phyloP scores from a whole-genome alignment of 306 rosid species.

The Aeschynomene evenia region DNA sequence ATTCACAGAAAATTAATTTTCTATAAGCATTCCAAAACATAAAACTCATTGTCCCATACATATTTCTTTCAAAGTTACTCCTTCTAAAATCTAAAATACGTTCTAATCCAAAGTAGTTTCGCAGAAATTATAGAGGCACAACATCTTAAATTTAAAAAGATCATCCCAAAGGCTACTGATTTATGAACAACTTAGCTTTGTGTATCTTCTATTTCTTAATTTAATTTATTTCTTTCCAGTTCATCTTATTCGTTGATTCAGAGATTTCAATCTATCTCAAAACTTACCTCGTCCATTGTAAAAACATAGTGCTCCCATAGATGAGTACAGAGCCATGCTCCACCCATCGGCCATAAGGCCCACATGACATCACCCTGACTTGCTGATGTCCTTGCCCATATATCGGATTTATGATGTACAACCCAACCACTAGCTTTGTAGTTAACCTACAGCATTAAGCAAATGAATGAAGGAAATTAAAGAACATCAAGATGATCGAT shows the following conservation, averaged over 20 bases:
- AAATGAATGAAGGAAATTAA: slow-evolving; percentile 5
- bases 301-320: slow-evolving; percentile 76
- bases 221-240: background rate
- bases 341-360: slow-evolving; percentile 94
- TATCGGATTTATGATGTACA: slow-evolving; percentile 69
- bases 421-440: slow-evolving; percentile 80
- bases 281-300: slow-evolving; percentile 64
- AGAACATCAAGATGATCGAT: slow-evolving; percentile 7
- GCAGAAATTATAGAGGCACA: background rate
- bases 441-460: slow-evolving; percentile 53
- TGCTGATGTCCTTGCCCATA: slow-evolving; percentile 81
- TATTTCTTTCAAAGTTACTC: background rate
- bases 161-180: background rate
- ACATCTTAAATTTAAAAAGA: background rate
- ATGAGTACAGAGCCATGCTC: slow-evolving; percentile 85
- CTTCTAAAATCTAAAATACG: background rate
- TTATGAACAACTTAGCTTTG: background rate
- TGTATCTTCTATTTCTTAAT: background rate
- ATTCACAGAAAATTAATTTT: background rate
- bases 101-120: background rate
- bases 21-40: background rate
- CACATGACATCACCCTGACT: slow-evolving; percentile 65
- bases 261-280: background rate
- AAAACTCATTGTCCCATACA: background rate
- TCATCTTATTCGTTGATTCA: background rate